Evolutionary conservation across 768 basidiomycete species (phyloP).

Genomic region (Postia placenta): DNA sequence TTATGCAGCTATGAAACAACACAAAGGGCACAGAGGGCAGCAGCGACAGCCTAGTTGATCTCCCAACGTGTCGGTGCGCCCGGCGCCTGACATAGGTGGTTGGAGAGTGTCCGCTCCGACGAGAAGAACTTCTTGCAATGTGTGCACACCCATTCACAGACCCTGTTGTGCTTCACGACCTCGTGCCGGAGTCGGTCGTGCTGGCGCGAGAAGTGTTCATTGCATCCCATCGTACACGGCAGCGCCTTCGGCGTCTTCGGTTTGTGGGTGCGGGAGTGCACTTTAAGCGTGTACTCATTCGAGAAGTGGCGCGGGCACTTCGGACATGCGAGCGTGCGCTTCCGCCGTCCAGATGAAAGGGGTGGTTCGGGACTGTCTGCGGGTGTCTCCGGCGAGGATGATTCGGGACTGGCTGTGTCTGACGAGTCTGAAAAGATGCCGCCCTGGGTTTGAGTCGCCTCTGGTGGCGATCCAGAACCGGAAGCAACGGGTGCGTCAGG

Average conservation of each 20-base stretch:
- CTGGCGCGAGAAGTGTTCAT: constrained; percentile 1
- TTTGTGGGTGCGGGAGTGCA: not conserved
- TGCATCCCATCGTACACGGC: not conserved
- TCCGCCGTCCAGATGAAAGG: not conserved
- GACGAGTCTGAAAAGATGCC: no score
- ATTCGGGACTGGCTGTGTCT: no score
- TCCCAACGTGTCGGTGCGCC: not conserved
- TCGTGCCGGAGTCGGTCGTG: not conserved
- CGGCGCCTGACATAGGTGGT: not conserved
- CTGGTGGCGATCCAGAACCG: no score
- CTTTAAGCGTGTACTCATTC: constrained; percentile 1
- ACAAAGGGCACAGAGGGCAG: no score
- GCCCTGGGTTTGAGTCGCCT: no score
- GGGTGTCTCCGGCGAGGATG: not conserved
- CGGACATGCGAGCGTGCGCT: not conserved
- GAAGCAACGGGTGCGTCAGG: no score
- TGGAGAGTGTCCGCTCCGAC: not conserved
- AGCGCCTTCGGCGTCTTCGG: not conserved
- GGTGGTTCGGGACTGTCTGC: not conserved
- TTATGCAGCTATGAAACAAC: no score
- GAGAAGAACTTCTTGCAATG: not conserved
- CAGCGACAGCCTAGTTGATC: not conserved
- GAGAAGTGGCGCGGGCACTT: not conserved
- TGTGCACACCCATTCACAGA: constrained; percentile 1
- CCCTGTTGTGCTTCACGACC: not conserved